Evolutionary conservation across 2,329 filamentous ascomycete genomes (phyloP).

Genomic region (Microsporum audouinii): DNA sequence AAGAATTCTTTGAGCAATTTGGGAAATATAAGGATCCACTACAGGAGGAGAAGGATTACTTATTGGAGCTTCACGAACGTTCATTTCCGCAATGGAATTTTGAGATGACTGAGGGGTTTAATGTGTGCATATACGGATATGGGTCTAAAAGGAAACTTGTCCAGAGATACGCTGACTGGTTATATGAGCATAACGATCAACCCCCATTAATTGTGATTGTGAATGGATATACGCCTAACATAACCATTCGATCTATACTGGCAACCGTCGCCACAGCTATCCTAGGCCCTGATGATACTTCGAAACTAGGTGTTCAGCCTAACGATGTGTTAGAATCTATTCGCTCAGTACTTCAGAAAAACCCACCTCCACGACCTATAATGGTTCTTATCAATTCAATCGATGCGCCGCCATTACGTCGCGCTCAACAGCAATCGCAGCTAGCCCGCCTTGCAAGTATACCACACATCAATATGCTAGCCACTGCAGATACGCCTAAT

Average conservation of each 20-base stretch:
- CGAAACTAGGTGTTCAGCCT: slow-evolving; percentile 53
- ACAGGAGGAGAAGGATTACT: slow-evolving; percentile 54
- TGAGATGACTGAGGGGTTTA: slow-evolving; percentile 76
- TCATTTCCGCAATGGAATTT: slow-evolving; percentile 89
- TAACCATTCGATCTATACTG: slow-evolving; percentile 36
- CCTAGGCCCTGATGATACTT: slow-evolving; percentile 30
- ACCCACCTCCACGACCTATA: slow-evolving; percentile 36
- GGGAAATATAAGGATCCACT: slow-evolving; percentile 58
- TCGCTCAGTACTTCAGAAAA: slow-evolving; percentile 47
- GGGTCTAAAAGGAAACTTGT: slow-evolving; percentile 75
- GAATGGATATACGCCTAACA: slow-evolving; percentile 60
- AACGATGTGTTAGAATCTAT: slow-evolving; percentile 57
- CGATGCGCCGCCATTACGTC: slow-evolving; percentile 66
- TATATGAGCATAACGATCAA: slow-evolving; percentile 40
- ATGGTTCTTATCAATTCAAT: slow-evolving; percentile 75
- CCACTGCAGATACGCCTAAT: slow-evolving; percentile 76
- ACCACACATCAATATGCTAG: slow-evolving; percentile 58
- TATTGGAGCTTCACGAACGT: slow-evolving; percentile 63
- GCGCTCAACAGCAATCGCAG: slow-evolving; percentile 55
- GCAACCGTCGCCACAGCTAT: slow-evolving; percentile 55
- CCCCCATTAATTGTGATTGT: slow-evolving; percentile 59
- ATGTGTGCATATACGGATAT: slow-evolving; percentile 82
- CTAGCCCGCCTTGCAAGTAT: slow-evolving; percentile 68
- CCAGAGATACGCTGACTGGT: slow-evolving; percentile 60
- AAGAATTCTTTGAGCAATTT: slow-evolving; percentile 72